Evolutionary conservation across 2,329 filamentous ascomycete genomes (phyloP).

Genomic region (Fusarium compactum): DNA sequence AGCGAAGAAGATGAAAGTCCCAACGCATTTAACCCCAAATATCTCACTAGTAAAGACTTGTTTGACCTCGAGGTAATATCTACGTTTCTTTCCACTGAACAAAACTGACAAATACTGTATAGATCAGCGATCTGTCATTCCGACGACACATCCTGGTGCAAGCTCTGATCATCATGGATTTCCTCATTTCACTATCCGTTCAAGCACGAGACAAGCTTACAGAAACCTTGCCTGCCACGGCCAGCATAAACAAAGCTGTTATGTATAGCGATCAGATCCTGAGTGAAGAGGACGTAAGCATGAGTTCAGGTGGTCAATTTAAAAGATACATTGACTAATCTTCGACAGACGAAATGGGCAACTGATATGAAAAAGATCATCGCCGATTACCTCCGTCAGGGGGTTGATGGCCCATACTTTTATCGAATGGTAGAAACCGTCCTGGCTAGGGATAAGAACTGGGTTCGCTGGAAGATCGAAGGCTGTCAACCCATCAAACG

Average conservation of each 20-base stretch:
- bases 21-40: constrained; percentile 88
- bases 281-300: constrained; percentile 83
- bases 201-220: constrained; percentile 79
- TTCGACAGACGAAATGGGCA: constrained; percentile 81
- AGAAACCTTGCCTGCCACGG: constrained; percentile 66
- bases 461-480: constrained; percentile 98
- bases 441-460: constrained; percentile 95
- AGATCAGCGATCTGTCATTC: constrained; percentile 93
- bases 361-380: constrained; percentile 81
- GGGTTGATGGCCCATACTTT: constrained; percentile 89
- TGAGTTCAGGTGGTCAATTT: background rate
- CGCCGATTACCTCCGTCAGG: constrained; percentile 83
- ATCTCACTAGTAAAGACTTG: constrained; percentile 94
- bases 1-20: constrained; percentile 64
- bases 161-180: constrained; percentile 93
- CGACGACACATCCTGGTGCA: constrained; percentile 95
- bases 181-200: constrained; percentile 88
- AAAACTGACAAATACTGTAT: constrained; percentile 42
- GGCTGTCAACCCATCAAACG: constrained; percentile 89
- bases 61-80: constrained; percentile 87
- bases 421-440: constrained; percentile 97
- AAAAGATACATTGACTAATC: constrained; percentile 17
- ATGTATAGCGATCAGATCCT: constrained; percentile 79
- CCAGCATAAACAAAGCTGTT: constrained; percentile 83
- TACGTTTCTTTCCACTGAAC: background rate